Base-by-base conservation (phyloP, 176 grass and related monocot genomes). In the Oryza brachyantha region DNA sequence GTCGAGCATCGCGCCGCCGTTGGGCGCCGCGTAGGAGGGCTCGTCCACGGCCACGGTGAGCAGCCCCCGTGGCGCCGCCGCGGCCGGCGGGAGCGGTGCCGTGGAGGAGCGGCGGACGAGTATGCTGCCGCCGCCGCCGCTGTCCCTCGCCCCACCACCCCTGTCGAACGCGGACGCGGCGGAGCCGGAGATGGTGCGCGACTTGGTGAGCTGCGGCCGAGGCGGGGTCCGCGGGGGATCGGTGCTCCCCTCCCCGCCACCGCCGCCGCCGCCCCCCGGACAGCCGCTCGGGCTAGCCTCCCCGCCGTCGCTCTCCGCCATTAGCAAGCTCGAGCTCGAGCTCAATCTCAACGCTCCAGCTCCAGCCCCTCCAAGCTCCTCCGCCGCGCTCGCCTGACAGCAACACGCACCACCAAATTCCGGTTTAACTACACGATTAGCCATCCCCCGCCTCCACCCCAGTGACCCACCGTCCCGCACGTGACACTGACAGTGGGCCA, bases 11-110 rank as follows among this genome's bases (percentile, higher is more conserved):
- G 85, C 86, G 52, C 70, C 90, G 87, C 81, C 89, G 84, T 88
- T 86, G 40, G 73, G 70, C 10, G 82, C 10, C 17, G 64, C 81
- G 70, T 88, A 78, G 19, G 88, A 93, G 29, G 85, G 85, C 42
- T 93, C 76, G 26, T 81, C 91, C 34, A 93, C 88, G 46, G 87
- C 79, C 25, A 98, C 92, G 35, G 90, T 89, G 58, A 92, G 87
- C 71, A 83, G 78, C 10, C 68, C 31, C n/a, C 73, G 73, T 54
- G 41, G 61, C 65, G 70, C 35, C 65, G 70, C 35, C 36, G 60
- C 63, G 1, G 60, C 29, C 26, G 80, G 54, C 10, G 77, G 71
- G n/a, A 81, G 76, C 10, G 83, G 78, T 26, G 75, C 66, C 66
- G 88, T 69, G n/a, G 85, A 69, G 16, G 87, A 64, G 26, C 88